Evolutionary conservation across 176 grass and related monocot genomes (phyloP), one percentile per base, ranked within the genome.

Genomic region (Leersia perrieri): DNA sequence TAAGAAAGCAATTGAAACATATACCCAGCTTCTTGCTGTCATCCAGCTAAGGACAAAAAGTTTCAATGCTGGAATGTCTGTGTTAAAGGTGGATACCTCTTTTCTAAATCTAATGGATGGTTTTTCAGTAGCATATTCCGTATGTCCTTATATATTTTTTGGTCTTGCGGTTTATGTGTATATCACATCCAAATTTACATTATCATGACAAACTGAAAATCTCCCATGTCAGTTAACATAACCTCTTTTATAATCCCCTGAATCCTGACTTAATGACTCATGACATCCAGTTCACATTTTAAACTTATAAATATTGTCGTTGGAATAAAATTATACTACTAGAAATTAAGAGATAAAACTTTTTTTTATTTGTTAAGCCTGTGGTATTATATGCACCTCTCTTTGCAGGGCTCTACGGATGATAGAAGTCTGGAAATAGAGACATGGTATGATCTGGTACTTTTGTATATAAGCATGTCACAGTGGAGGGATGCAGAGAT

Each of bases 1-100:
- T 58, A 94, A 85, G 68, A 92, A 85, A 76, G 92, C 92, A 28
- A 26, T 91, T 28, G 90, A 94, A 67, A 91, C 77, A 15, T 98
- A 92, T 80, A 94, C 92, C 36, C 70, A 88, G 67, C 66, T 98
- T 89, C 92, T 98, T 87, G 95, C 90, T 53, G 45, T 92, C 66
- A 85, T 92, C 75, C 70, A 86, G 49, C 81, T 98, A 44, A 89
- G 70, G 53, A 92, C 27, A 41, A 98, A 86, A 86, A 89, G 66
- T 25, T 89, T 86, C 61, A 33, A 77, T 71, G 74, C 86, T 72
- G 92, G 88, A 47, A 88, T 91, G 68, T 68, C 76, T 33, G 20
- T 87, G 33, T 80, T 94, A 67, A 89, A 98, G 92, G 95, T 89
- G 49, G 40, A 35, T 63, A 76, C 18, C 18, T 12, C 44, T 70